A percentile compares a stretch with the other conserved stretches of the same genome.
These are phyloP conservation scores for Trichoderma cornu-damae DNA, from an alignment of 2,329 filamentous ascomycete genomes.

Conservation along the genomic window DNA sequence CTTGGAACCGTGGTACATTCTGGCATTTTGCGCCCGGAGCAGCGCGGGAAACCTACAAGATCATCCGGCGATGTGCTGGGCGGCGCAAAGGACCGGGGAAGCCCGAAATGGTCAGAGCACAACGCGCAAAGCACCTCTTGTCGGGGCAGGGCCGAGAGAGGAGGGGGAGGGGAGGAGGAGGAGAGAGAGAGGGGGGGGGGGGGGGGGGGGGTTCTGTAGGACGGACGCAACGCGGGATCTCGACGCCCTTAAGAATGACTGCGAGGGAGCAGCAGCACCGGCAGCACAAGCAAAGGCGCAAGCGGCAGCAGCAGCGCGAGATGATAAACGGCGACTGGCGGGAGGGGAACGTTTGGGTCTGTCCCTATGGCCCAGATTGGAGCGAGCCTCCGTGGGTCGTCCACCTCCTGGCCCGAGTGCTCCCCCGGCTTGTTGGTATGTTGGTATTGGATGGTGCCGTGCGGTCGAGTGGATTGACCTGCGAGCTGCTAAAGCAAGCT, in stretches of 20 bases:
- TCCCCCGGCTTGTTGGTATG: conserved; percentile 16
- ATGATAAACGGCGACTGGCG: conserved; percentile 19
- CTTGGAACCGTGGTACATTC: conserved; percentile 29
- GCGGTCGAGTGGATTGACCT: conserved; percentile 16
- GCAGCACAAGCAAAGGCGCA: background rate
- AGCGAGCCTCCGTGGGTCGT: conserved; percentile 19
- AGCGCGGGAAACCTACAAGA: conserved; percentile 19
- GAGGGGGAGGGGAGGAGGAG: conserved; percentile 17
- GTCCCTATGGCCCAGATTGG: conserved; percentile 20
- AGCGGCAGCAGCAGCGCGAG: conserved; percentile 15
- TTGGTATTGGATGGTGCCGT: conserved; percentile 16
- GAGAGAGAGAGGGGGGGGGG: conserved; percentile 16
- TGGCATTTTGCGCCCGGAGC: conserved; percentile 25
- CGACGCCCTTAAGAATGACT: conserved; percentile 6
- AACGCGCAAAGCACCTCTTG: conserved; percentile 15
- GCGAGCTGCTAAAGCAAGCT: conserved; percentile 16
- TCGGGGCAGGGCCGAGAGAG: conserved; percentile 15
- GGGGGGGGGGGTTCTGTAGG: conserved; percentile 19
- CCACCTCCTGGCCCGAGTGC: conserved; percentile 18
- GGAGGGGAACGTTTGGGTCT: conserved; percentile 19
- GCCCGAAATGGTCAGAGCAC: conserved; percentile 5
- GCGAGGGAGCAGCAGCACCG: conserved; percentile 2
- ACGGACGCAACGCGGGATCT: conserved; percentile 18
- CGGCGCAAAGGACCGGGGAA: conserved; percentile 15
- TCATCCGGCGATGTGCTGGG: conserved; percentile 18